phyloP scores from a whole-genome alignment of 2,329 filamentous ascomycete genomes.

The Nothopassalora personata region DNA sequence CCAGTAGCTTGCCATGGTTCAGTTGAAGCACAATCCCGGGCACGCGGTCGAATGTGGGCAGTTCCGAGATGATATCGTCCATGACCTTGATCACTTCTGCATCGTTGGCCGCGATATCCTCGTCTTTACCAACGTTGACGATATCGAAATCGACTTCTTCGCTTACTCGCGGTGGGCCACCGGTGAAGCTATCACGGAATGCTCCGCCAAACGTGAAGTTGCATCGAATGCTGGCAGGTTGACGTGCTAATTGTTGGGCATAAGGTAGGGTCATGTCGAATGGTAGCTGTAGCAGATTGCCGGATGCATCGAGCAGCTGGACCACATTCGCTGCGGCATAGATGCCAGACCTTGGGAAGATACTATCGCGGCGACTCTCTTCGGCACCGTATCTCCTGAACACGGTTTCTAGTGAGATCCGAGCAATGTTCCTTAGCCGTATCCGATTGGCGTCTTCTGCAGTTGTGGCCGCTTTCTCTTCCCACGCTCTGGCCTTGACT shows the following conservation, averaged over 20 bases:
- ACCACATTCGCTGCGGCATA: conserved; percentile 67
- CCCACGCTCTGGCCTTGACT: conserved; percentile 63
- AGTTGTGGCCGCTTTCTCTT: conserved; percentile 32
- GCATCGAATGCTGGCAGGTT: conserved; percentile 60
- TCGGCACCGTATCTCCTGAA: conserved; percentile 88
- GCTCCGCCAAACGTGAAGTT: conserved; percentile 85
- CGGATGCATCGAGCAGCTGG: conserved; percentile 73
- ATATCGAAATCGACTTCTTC: conserved; percentile 96
- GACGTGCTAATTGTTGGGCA: conserved; percentile 74
- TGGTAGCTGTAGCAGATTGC: conserved; percentile 87
- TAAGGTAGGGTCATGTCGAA: conserved; percentile 88
- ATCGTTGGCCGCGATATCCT: conserved; percentile 83
- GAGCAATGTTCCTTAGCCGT: conserved; percentile 50
- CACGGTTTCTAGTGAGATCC: conserved; percentile 66
- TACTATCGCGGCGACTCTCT: conserved; percentile 65
- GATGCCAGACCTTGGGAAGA: conserved; percentile 78
- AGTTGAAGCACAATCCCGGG: conserved; percentile 81
- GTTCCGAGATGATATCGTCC: conserved; percentile 78
- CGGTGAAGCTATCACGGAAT: conserved; percentile 71
- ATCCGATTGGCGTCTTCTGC: conserved; percentile 22
- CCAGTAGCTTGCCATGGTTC: conserved; percentile 80
- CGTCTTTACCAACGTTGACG: conserved; percentile 65
- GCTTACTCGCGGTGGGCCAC: conserved; percentile 74
- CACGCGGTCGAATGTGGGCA: conserved; percentile 56
- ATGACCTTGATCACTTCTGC: conserved; percentile 91